Evolutionary conservation across 108 stramenopile species (phyloP).

Genomic region (Aureococcus anophagefferens): DNA sequence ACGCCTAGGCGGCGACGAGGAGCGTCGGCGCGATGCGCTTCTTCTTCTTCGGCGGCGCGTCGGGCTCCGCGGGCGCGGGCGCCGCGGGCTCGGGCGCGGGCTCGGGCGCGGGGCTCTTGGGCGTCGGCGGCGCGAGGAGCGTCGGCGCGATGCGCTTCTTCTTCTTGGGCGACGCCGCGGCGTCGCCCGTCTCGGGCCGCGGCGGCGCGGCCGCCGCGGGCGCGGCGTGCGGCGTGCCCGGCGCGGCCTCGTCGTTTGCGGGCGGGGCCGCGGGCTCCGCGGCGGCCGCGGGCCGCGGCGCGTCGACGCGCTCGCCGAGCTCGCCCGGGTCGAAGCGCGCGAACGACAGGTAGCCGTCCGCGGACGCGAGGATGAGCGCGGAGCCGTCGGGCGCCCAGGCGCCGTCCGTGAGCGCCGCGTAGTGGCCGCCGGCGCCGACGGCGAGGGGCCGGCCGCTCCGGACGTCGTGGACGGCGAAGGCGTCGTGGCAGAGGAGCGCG

Average conservation of each 20-base stretch:
- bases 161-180: constrained; percentile 17
- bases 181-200: neutral
- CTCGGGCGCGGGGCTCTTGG: too few species aligned
- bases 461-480: neutral
- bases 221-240: neutral
- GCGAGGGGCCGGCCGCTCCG: too few species aligned
- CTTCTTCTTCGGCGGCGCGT: constrained; percentile 19
- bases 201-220: neutral
- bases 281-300: neutral
- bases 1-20: neutral
- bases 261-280: neutral
- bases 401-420: constrained; percentile 70
- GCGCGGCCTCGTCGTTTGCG: neutral
- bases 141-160: constrained; percentile 24
- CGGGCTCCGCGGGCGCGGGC: neutral
- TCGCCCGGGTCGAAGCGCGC: constrained; percentile 63
- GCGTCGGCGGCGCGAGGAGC: constrained; percentile 1
- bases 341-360: constrained; percentile 74
- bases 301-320: constrained; percentile 42
- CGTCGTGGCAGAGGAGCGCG: neutral
- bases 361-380: constrained; percentile 59
- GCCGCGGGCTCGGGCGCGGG: neutral
- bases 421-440: constrained; percentile 56
- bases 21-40: constrained; percentile 22
- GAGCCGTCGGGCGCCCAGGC: constrained; percentile 68